Conservation (phyloP, 2,329 filamentous ascomycete genomes). For the Boeremia lycopersici region DNA sequence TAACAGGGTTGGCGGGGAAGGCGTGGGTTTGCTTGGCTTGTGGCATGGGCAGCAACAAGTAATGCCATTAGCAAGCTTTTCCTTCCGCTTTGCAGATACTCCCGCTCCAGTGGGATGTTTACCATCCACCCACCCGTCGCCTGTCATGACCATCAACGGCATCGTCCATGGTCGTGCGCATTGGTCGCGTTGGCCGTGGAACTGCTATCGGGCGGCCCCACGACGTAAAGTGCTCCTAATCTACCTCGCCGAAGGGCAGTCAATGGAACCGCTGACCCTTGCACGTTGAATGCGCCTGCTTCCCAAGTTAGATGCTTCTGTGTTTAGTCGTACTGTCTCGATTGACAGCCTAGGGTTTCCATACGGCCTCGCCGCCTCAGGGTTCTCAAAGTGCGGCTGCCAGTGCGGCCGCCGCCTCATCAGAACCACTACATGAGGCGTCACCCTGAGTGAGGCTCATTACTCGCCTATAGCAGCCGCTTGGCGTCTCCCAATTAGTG, state of each 20-base stretch:
- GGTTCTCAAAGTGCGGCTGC: conserved; percentile 7
- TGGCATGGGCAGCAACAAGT: conserved; percentile 13
- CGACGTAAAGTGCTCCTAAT: conserved; percentile 1
- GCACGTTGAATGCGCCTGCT: conserved; percentile 10
- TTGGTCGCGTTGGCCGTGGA: background rate
- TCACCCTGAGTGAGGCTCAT: conserved; percentile 21
- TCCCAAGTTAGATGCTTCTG: conserved; percentile 6
- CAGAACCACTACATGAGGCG: conserved; percentile 23
- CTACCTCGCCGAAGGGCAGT: conserved; percentile 14
- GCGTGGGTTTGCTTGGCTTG: conserved; percentile 15
- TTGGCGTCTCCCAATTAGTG: conserved; percentile 18
- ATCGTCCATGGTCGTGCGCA: background rate
- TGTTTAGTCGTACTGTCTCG: conserved; percentile 9
- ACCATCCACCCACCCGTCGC: background rate
- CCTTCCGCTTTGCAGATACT: conserved; percentile 7
- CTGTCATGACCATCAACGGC: background rate
- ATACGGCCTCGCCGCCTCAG: conserved; percentile 24
- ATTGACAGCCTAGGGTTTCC: conserved; percentile 30
- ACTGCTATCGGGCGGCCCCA: background rate
- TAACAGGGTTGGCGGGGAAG: conserved; percentile 17
- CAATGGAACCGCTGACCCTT: conserved; percentile 13
- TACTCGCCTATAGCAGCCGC: conserved; percentile 17
- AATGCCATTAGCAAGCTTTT: conserved; percentile 17
- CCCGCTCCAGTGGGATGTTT: conserved; percentile 18
- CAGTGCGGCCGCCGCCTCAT: conserved; percentile 22